Evolutionary conservation across 495 filamentous ascomycete genomes (phyloP).

Genomic region (Mycothermus thermophilus): DNA sequence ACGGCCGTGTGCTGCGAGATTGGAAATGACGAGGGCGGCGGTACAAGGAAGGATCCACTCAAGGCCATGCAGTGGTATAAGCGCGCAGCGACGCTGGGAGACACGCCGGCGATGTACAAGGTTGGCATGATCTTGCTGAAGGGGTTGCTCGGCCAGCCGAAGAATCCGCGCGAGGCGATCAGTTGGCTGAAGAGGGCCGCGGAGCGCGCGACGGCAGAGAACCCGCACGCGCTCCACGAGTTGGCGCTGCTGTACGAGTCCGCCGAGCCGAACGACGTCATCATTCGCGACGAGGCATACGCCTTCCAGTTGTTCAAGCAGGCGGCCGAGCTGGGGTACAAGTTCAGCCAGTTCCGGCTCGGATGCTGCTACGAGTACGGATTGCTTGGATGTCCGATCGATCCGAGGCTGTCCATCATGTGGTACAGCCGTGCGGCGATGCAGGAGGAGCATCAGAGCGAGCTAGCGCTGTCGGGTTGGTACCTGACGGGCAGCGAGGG

Average conservation of each 20-base stretch:
- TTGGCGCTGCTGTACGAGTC: constrained; percentile 74
- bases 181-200: constrained; percentile 88
- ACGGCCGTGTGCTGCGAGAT: constrained; percentile 97
- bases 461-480: constrained; percentile 88
- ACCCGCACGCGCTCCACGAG: constrained; percentile 92
- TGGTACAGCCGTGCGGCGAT: constrained; percentile 89
- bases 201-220: constrained; percentile 73
- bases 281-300: constrained; percentile 68
- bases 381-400: constrained; percentile 63
- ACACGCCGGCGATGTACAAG: constrained; percentile 94
- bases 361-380: constrained; percentile 87
- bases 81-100: constrained; percentile 75
- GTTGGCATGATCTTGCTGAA: constrained; percentile 92
- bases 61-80: constrained; percentile 98
- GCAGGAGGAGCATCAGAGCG: constrained; percentile 89
- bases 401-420: constrained; percentile 68
- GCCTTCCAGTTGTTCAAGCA: constrained; percentile 67
- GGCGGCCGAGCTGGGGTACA: constrained; percentile 85
- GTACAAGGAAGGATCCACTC: constrained; percentile 74
- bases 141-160: constrained; percentile 80
- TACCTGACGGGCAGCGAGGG: constrained; percentile 86
- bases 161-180: constrained; percentile 70
- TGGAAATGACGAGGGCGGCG: constrained; percentile 84
- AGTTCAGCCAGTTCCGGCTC: constrained; percentile 83
- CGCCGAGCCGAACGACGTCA: constrained; percentile 49